Evolutionary conservation across 768 basidiomycete genomes (phyloP), one percentile per base, ranked within the genome.

Genomic region (Strobilomyces echinocephalus): DNA sequence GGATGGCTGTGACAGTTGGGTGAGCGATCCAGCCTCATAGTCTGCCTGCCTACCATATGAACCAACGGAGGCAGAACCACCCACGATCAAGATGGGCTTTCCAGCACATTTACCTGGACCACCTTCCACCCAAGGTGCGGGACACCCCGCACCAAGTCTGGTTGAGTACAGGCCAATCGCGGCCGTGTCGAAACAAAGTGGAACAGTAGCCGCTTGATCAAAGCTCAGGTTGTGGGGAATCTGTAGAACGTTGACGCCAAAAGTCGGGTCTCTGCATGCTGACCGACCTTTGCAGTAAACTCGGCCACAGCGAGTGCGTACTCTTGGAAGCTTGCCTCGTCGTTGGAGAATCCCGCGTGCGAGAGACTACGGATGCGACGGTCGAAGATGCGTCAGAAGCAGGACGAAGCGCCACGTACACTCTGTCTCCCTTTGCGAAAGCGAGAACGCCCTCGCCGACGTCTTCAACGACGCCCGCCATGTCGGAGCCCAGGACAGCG

Each of bases 61-160:
- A n/a, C 79, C 79, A 0, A 79, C 77, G 18, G 75, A 76, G 11
- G 72, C 71, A 6, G 76, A 63, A 5, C 79, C 79, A n/a, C 79
- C 80, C 30, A 78, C 58, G 51, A 81, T 69, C 45, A 82, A 56
- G 16, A 80, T 72, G 1, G 79, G 73, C 9, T 69, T 69, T 1
- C 65, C 74, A 1, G 65, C 52, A 53, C 78, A 79, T 41, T 70
- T 74, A 1, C 66, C 74, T 36, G 55, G 56, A 20, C 70, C 71
- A 0, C 59, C 64, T 6, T 64, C 46, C 3, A 52, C 63, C 60
- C 75, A 68, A 5, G 78, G 74, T 2, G 74, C 64, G 9, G 60
- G 61, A 11, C 81, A 63, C 14, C 69, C 73, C 1, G 72, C 63
- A 8, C 78, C 78, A 21, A 72, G 59, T 65, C 68, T 36, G 43